Percentiles rank a stretch among this genome's conserved stretches.
phyloP scores from a whole-genome alignment of 2,329 filamentous ascomycete species.

The Hypoxylon sp. region DNA sequence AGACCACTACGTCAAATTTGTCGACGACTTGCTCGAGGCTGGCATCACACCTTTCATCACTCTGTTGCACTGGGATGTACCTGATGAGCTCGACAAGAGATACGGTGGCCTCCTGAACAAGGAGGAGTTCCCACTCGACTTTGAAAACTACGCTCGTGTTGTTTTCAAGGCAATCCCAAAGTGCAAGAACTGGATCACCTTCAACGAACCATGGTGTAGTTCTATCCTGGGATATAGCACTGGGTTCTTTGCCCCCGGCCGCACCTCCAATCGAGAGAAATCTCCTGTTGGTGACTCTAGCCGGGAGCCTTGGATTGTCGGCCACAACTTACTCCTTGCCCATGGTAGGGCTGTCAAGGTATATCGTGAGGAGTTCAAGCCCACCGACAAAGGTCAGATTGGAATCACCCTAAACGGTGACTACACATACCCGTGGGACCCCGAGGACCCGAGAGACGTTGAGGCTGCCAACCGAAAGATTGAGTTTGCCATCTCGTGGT shows the following conservation, averaged over 20 bases:
- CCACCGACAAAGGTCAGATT: conserved; percentile 80
- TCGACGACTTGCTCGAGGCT: conserved; percentile 81
- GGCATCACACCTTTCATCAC: conserved; percentile 87
- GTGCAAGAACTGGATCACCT: conserved; percentile 91
- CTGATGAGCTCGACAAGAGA: conserved; percentile 81
- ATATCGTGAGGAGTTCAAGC: conserved; percentile 87
- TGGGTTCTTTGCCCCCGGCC: conserved; percentile 86
- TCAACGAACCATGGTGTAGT: conserved; percentile 92
- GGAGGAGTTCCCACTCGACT: conserved; percentile 86
- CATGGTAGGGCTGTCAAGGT: conserved; percentile 86
- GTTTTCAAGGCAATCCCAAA: conserved; percentile 81
- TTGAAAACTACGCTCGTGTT: conserved; percentile 81
- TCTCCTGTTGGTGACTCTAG: conserved; percentile 79
- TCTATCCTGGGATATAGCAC: conserved; percentile 84
- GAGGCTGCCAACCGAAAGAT: conserved; percentile 85
- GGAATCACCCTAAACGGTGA: conserved; percentile 92
- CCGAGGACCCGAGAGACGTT: conserved; percentile 79
- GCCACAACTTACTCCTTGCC: conserved; percentile 84
- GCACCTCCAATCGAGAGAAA: conserved; percentile 80
- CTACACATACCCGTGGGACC: conserved; percentile 86
- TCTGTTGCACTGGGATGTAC: conserved; percentile 90
- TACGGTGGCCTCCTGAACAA: conserved; percentile 88
- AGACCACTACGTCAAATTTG: conserved; percentile 82
- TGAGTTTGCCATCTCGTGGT: conserved; percentile 91
- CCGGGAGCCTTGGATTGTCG: conserved; percentile 85